A percentile compares a stretch with the other conserved stretches of the same genome.
Evolutionary conservation across 164 flowering plant species (phyloP).

Genomic region (Cinnamomum micranthum): DNA sequence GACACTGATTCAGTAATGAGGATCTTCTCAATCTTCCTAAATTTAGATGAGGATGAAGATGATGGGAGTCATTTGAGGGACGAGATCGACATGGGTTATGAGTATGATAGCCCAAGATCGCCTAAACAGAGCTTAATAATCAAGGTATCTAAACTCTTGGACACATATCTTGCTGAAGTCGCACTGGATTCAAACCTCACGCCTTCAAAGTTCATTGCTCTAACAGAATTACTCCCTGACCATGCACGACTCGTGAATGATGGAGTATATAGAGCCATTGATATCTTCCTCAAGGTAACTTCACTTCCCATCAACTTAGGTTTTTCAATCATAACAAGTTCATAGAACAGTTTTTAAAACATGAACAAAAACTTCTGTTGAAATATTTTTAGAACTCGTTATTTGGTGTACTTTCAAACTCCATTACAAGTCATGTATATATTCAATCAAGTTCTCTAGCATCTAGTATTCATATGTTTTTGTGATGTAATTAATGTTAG

Average conservation of each 20-base stretch:
- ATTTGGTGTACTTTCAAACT: no score
- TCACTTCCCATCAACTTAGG: not conserved
- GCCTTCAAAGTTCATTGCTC: conserved; percentile 66
- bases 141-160: conserved; percentile 82
- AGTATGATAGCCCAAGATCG: conserved; percentile 81
- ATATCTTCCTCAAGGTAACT: conserved; percentile 83
- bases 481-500: not conserved
- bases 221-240: conserved; percentile 91
- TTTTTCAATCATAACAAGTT: no score
- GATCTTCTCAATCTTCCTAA: conserved; percentile 82
- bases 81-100: conserved; percentile 69
- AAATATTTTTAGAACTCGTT: no score
- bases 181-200: conserved; percentile 72
- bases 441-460: not conserved
- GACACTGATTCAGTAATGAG: conserved; percentile 73
- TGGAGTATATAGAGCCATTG: conserved; percentile 86
- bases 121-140: conserved; percentile 85
- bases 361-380: no score
- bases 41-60: conserved; percentile 84
- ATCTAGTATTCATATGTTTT: no score
- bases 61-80: conserved; percentile 54
- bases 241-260: conserved; percentile 80
- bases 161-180: conserved; percentile 84
- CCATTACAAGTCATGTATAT: no score
- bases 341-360: not conserved